Base-by-base conservation (phyloP, 2,329 filamentous ascomycete species). In the Parasarocladium wereldwijsianum region DNA sequence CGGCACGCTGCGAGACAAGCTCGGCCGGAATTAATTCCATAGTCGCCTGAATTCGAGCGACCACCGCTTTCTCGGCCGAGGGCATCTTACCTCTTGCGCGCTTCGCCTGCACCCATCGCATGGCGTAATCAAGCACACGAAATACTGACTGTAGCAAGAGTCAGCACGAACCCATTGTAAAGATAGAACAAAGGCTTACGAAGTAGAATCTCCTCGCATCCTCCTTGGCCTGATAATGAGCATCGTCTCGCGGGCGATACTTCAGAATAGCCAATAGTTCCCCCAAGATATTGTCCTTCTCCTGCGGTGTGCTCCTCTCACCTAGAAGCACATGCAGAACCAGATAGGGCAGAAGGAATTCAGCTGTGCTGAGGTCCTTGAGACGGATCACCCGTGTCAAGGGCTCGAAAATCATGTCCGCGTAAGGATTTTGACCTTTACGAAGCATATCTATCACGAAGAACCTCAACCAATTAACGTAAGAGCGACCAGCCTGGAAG, bases 311-410 rank as follows among this genome's bases (percentile, higher is more conserved):
- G 14, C 57, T 60, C 15, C 57, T 54, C 8, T 82, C 73, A 15
- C 79, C 80, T 8, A 93, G 63, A 13, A 94, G 69, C 17, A 87
- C 69, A 45, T 94, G 92, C 19, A 94, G 54, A 4, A 82, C 76
- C 11, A 86, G 66, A 47, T 90, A 96, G 1, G 90, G 92, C 11
- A 98, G 64, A 18, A 98, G 60, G 42, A 94, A 96, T 24, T 80
- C 80, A 0, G 86, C 73, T 18, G 93, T 86, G 0, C 80, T 77
- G 8, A 90, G 61, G 45, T 96, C 86, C 45, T 90, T 84, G 18
- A 83, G 78, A 34, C 77, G 74, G 36, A 96, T 82, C 13, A 93
- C 75, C 24, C 85, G 76, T 31, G 77, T 76, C 22, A 93, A 62
- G 13, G 87, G 76, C 24, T 77, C 71, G 43, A 94, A 96, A 9